Evolutionary conservation across 2,329 filamentous ascomycete genomes (phyloP).

Genomic region (Thielaviopsis punctulata): DNA sequence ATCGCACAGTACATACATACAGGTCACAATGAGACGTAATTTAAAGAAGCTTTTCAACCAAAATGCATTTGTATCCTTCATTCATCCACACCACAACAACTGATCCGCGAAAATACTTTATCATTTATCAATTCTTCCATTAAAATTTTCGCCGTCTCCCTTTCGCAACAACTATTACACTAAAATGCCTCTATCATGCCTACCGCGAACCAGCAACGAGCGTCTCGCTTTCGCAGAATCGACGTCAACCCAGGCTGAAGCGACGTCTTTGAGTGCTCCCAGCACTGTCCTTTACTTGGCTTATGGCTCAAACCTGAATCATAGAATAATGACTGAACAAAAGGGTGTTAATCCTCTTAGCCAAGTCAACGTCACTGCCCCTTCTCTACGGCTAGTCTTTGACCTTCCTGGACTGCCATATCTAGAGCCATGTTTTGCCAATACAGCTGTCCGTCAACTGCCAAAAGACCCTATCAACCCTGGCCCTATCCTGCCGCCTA

Average conservation of each 20-base stretch:
- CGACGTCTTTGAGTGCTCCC: constrained; percentile 1
- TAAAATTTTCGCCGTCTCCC: not conserved
- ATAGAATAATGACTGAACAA: constrained; percentile 59
- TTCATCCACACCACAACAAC: not conserved
- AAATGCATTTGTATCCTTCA: no score
- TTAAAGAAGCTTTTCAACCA: not conserved
- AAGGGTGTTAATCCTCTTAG: constrained; percentile 71
- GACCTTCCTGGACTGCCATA: constrained; percentile 78
- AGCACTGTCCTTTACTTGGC: constrained; percentile 60
- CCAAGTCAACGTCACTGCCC: constrained; percentile 65
- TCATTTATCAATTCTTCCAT: not conserved
- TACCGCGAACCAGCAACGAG: constrained; percentile 18
- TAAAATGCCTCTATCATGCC: not conserved
- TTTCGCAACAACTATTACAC: not conserved
- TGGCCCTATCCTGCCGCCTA: constrained; percentile 7
- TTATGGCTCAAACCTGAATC: constrained; percentile 79
- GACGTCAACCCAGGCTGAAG: constrained; percentile 13
- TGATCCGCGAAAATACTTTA: not conserved
- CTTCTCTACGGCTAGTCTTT: constrained; percentile 62
- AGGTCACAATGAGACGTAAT: not conserved
- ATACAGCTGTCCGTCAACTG: constrained; percentile 45
- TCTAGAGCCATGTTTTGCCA: constrained; percentile 80
- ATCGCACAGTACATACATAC: not conserved
- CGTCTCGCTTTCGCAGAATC: constrained; percentile 21
- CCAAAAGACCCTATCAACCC: constrained; percentile 20